These are phyloP conservation scores for Fraxinus paxiana DNA, from an alignment of 305 asterid genomes.

Conservation along the genomic window DNA sequence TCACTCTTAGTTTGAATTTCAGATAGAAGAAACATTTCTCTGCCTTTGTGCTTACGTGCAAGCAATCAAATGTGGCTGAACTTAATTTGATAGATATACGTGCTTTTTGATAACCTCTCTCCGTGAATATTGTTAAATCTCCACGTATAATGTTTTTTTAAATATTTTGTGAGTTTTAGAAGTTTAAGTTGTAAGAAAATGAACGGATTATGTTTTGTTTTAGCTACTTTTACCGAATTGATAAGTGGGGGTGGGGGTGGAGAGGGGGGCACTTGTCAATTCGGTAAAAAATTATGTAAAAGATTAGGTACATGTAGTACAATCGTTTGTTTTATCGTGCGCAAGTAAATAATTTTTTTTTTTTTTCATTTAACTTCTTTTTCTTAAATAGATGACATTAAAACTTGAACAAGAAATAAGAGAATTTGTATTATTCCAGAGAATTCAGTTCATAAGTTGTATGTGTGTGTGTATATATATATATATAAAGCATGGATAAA, in stretches of 20 bases:
- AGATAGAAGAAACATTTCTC: background rate
- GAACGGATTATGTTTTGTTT: background rate
- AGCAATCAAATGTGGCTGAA: background rate
- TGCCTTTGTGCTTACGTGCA: conserved; percentile 14
- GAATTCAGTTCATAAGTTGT: background rate
- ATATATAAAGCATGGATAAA: background rate
- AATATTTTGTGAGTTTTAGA: background rate
- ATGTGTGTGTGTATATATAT: background rate
- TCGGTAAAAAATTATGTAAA: no score
- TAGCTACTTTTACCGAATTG: background rate
- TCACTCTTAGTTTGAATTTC: conserved; percentile 36
- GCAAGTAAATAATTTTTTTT: no score
- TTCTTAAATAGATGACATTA: background rate
- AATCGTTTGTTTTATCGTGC: background rate
- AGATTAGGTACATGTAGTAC: no score
- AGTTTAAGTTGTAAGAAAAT: background rate
- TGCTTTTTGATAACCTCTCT: background rate
- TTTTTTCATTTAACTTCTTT: background rate
- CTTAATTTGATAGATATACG: background rate
- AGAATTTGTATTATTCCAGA: background rate
- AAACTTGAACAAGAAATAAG: background rate
- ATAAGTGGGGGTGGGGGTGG: no score
- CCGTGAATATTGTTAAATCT: background rate
- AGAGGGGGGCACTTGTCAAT: no score
- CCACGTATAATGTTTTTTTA: background rate